Base-by-base conservation (phyloP, 805 yeast species). In the Candida coleopterorum region DNA sequence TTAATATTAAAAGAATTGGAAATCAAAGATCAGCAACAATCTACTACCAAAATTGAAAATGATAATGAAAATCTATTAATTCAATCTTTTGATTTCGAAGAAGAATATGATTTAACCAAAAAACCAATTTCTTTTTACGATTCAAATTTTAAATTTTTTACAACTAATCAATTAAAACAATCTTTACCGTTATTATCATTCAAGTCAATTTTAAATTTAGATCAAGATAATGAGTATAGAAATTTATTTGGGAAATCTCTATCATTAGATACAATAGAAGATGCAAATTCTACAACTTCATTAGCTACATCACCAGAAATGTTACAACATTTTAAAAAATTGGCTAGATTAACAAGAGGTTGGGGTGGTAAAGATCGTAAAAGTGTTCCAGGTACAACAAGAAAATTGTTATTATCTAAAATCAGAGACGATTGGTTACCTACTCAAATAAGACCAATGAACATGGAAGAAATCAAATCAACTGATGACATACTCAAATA, bases 311-410 rank as follows among this genome's bases (percentile, higher is more conserved):
- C 84, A 0, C 90, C 89, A 0, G 88, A 81, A 42, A 73, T 77
- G 14, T 56, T 83, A 39, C 74, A 69, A 34, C 85, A 80, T 49
- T 74, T 81, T 45, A 81, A 77, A 47, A 70, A 70, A 57, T 43
- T 71, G 59, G 70, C 76, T 6, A 64, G 71, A 37, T 53, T 73
- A n/a, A 77, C 85, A 1, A 70, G 85, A 48, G 88, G 87, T 17
- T 86, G 95, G 95, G 83, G 87, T 30, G 95, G 95, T 0, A 74
- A 75, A 43, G 94, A 85, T 49, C 75, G 80, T 43, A 60, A 82
- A 32, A 62, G 77, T 5, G 75, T 85, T 3, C 96, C 96, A 0
- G 90, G 90, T 18, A 75, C 85, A 1, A 58, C 77, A 0, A 70
- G 87, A 43, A 82, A 83, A 47, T 60, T 86, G 32, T 64, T 74